These are phyloP conservation scores for Anthoceros angustus DNA, from an alignment of 225 moss, liverwort and hornwort species.

Conservation along the genomic window DNA sequence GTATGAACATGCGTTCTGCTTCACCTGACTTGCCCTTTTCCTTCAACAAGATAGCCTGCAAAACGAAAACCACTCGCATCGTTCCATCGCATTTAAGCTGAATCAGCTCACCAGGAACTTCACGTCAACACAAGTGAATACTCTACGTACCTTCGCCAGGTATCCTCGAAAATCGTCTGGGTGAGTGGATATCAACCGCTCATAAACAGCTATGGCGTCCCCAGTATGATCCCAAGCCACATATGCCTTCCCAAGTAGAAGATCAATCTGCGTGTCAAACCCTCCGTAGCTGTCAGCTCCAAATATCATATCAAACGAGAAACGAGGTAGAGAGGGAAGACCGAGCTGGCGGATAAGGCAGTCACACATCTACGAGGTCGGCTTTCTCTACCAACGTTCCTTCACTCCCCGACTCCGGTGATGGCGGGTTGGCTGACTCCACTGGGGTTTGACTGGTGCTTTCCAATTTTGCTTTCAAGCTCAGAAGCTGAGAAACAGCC, in stretches of 20 bases:
- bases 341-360: not conserved
- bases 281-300: too few relatives aligned
- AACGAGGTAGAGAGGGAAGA: not conserved
- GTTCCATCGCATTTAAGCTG: too few relatives aligned
- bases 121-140: not conserved
- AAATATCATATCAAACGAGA: not conserved
- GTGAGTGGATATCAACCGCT: constrained; percentile 51
- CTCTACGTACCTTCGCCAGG: constrained; percentile 55
- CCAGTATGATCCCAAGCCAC: constrained; percentile 74
- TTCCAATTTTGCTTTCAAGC: constrained; percentile 48
- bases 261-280: constrained; percentile 46
- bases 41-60: constrained; percentile 70
- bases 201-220: constrained; percentile 83
- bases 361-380: not conserved
- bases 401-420: constrained; percentile 18
- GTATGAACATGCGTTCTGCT: constrained; percentile 97
- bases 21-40: constrained; percentile 66
- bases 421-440: constrained; percentile 18
- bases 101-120: not conserved
- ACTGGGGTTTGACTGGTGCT: not conserved
- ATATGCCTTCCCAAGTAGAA: constrained; percentile 83
- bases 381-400: not conserved
- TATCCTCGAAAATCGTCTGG: constrained; percentile 84
- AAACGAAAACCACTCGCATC: not conserved
- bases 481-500: constrained; percentile 90